phyloP scores from a whole-genome alignment of 805 yeast species.

The Naumovozyma dairenensis region DNA sequence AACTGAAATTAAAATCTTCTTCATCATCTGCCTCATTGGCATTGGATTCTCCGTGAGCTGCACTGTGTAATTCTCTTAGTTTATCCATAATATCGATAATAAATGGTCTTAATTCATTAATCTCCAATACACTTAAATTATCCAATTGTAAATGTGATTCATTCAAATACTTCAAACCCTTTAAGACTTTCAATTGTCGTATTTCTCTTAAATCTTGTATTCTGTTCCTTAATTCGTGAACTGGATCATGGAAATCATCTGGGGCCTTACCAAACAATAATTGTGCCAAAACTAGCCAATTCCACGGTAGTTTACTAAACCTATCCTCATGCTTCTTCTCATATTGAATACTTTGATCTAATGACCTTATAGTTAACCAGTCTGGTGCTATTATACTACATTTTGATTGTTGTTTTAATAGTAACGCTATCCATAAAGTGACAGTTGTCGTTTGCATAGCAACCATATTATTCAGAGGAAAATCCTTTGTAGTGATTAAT shows the following conservation, averaged over 20 bases:
- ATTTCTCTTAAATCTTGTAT: conserved; percentile 81
- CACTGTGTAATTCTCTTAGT: conserved; percentile 41
- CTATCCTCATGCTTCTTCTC: conserved; percentile 49
- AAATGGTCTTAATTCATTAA: conserved; percentile 81
- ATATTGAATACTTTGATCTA: conserved; percentile 52
- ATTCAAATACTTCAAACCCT: conserved; percentile 69
- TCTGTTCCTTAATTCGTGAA: conserved; percentile 57
- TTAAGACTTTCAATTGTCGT: conserved; percentile 67
- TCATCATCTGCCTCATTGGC: conserved; percentile 2
- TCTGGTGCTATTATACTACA: conserved; percentile 79
- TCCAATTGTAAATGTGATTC: conserved; percentile 76
- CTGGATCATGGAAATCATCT: conserved; percentile 69
- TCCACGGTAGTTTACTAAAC: conserved; percentile 71
- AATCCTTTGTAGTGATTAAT: conserved; percentile 31
- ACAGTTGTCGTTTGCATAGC: conserved; percentile 63
- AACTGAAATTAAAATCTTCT: conserved; percentile 5
- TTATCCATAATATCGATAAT: conserved; percentile 74
- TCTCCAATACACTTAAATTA: conserved; percentile 72
- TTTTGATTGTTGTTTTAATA: conserved; percentile 74
- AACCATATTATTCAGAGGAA: conserved; percentile 24
- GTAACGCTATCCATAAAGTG: conserved; percentile 81
- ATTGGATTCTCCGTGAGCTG: conserved; percentile 5
- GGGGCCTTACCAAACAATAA: conserved; percentile 55
- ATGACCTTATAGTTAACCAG: conserved; percentile 56
- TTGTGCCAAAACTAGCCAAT: conserved; percentile 79